Conservation (phyloP, 208 protist genomes). For the Trypanosoma rangeli region DNA sequence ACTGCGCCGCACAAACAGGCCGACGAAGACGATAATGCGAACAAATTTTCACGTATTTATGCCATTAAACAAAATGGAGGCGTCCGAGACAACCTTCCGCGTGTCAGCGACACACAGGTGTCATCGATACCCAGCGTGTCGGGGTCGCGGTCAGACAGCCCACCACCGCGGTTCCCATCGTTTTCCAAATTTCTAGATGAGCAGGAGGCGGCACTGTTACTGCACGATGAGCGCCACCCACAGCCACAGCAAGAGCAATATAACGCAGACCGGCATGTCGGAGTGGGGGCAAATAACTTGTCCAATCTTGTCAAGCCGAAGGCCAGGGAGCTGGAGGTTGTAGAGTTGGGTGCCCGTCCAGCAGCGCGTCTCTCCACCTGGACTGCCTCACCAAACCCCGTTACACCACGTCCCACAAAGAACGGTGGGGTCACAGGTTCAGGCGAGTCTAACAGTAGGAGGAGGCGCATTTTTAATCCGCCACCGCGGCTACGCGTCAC, state of each 20-base stretch:
- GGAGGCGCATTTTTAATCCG: constrained; percentile 1
- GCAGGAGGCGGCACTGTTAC: constrained; percentile 29
- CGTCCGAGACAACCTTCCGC: constrained; percentile 1
- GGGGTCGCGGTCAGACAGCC: constrained; percentile 43
- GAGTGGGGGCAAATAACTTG: not conserved
- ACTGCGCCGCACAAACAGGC: not conserved
- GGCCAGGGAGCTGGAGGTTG: constrained; percentile 6
- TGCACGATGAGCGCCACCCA: constrained; percentile 2
- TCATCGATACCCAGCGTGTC: constrained; percentile 24
- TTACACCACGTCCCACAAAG: not conserved
- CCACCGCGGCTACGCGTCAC: constrained; percentile 2
- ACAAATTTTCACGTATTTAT: constrained; percentile 21
- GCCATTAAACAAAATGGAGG: not conserved
- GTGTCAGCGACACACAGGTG: constrained; percentile 8
- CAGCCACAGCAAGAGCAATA: not conserved
- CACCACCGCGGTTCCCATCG: constrained; percentile 77
- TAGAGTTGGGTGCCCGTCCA: constrained; percentile 5
- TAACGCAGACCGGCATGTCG: not conserved
- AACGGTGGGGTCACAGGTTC: not conserved
- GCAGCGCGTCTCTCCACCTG: not conserved
- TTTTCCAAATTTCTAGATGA: constrained; percentile 79
- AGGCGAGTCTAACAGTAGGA: not conserved
- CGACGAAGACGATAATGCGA: not conserved
- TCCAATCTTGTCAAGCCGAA: not conserved
- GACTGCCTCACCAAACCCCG: not conserved